phyloP scores from a whole-genome alignment of 345 rosid species.

The Corchorus olitorius region DNA sequence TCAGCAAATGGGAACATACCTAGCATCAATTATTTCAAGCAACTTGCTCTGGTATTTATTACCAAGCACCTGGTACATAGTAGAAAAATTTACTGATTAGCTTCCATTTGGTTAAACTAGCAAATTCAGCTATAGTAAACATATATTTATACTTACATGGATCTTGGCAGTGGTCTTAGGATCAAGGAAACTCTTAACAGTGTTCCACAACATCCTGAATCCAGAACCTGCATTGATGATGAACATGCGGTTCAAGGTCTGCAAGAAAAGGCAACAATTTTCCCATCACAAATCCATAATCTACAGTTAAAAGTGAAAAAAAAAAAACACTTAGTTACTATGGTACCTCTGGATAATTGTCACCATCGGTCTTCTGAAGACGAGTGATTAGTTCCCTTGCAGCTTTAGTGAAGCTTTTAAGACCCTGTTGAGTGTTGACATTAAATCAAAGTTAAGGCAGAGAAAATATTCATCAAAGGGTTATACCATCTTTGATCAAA shows the following conservation, averaged over 20 bases:
- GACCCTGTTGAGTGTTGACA: constrained; percentile 53
- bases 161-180: constrained; percentile 96
- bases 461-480: background rate
- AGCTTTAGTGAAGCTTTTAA: constrained; percentile 83
- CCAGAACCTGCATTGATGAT: constrained; percentile 99
- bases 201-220: constrained; percentile 98
- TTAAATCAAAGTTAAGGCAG: constrained; percentile 8
- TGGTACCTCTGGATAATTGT: constrained; percentile 92
- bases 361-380: constrained; percentile 87
- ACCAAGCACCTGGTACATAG: constrained; percentile 78
- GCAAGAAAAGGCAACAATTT: constrained; percentile 24
- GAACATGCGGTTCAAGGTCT: constrained; percentile 96
- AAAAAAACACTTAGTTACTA: background rate
- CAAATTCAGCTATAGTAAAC: constrained; percentile 9
- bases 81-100: constrained; percentile 4
- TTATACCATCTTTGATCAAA: background rate
- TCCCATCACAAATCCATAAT: constrained; percentile 7
- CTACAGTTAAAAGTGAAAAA: constrained; percentile 1
- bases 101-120: constrained; percentile 14
- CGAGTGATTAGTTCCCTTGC: constrained; percentile 86
- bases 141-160: constrained; percentile 67
- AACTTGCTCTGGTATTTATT: constrained; percentile 92
- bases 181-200: constrained; percentile 93
- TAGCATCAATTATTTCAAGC: constrained; percentile 88
- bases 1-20: constrained; percentile 35